phyloP scores from a whole-genome alignment of 2,329 filamentous ascomycete species.

The Trichoderma sp. region DNA sequence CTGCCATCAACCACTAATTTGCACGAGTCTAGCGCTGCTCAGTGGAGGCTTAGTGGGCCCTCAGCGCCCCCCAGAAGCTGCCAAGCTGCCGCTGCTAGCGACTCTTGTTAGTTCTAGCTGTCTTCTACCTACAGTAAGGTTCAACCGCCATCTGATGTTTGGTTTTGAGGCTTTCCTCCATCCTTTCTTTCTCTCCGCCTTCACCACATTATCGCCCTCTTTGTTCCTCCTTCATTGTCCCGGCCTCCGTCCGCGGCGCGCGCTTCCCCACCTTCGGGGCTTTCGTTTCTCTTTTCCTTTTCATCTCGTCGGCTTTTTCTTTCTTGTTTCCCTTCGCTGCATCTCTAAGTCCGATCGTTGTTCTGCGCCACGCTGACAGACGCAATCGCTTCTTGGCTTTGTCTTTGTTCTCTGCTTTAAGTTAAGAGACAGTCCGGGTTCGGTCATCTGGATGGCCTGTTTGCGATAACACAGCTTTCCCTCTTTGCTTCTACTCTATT shows the following conservation, averaged over 20 bases:
- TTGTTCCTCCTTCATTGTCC: not conserved
- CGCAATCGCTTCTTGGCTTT: slow-evolving; percentile 7
- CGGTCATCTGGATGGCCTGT: slow-evolving; percentile 10
- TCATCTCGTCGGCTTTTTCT: not conserved
- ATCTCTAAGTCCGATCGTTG: not conserved
- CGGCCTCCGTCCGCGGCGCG: slow-evolving; percentile 8
- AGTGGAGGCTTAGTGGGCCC: not conserved
- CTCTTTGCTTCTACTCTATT: not conserved
- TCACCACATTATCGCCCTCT: too few species aligned
- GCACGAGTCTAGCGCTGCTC: not conserved
- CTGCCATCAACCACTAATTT: not conserved
- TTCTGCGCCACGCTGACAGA: slow-evolving; percentile 2
- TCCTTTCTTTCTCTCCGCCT: not conserved
- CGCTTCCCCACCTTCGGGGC: not conserved
- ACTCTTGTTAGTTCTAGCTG: not conserved
- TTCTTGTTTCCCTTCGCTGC: not conserved
- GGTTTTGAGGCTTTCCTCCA: not conserved
- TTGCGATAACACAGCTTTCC: not conserved
- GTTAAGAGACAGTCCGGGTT: not conserved
- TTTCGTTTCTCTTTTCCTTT: not conserved
- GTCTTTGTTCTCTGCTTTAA: not conserved
- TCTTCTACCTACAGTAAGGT: not conserved
- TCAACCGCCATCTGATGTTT: not conserved
- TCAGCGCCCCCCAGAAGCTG: not conserved
- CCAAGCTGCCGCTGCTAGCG: not conserved